Evolutionary conservation across 2,329 filamentous ascomycete genomes (phyloP).

Genomic region (Ceratocystis destructans): DNA sequence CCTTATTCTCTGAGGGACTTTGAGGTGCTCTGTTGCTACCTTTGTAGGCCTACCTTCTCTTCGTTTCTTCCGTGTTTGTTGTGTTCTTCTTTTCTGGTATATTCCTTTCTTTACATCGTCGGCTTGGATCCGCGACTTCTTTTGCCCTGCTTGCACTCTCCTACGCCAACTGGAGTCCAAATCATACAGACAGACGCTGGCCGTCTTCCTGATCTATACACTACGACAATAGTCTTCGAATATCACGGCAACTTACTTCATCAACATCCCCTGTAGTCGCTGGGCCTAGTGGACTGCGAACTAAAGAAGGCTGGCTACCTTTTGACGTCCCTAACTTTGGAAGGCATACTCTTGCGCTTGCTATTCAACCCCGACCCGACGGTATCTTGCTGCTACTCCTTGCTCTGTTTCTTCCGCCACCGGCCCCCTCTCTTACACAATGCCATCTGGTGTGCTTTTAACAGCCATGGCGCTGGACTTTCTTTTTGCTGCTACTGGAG

Average conservation of each 20-base stretch:
- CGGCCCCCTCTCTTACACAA: slow-evolving; percentile 22
- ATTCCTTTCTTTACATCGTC: slow-evolving; percentile 10
- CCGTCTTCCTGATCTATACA: slow-evolving; percentile 5
- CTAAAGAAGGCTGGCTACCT: not conserved
- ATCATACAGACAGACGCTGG: slow-evolving; percentile 7
- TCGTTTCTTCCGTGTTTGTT: not conserved
- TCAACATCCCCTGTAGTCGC: not conserved
- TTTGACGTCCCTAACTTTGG: not conserved
- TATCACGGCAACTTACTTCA: not conserved
- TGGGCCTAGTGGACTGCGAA: slow-evolving; percentile 1
- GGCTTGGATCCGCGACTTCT: slow-evolving; percentile 6
- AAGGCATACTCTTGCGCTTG: not conserved
- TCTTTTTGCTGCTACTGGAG: slow-evolving; percentile 40
- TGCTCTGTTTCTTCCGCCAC: too few species aligned
- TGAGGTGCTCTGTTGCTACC: not conserved
- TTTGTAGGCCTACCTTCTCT: not conserved
- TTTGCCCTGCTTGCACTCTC: not conserved
- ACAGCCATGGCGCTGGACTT: slow-evolving; percentile 36
- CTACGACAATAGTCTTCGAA: not conserved
- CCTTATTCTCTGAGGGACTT: not conserved
- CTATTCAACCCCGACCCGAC: not conserved
- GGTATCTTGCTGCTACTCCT: not conserved
- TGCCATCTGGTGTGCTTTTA: slow-evolving; percentile 43
- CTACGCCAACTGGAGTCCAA: not conserved
- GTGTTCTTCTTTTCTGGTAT: not conserved